Evolutionary conservation across 176 grass and related monocot genomes (phyloP).

Genomic region (Panicum miliaceum): DNA sequence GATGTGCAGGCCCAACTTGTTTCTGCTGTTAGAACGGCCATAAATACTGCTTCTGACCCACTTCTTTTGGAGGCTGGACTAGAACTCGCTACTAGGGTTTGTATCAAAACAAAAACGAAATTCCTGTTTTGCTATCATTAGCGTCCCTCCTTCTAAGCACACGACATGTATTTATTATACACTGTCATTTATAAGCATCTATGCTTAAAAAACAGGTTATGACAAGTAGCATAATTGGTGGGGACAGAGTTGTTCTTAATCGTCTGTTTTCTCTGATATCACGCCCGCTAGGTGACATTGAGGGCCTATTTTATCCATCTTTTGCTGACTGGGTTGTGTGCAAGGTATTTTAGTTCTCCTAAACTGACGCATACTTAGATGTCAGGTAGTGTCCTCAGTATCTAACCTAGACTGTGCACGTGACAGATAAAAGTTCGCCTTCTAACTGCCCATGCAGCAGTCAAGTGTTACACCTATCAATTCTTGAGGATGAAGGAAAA

Average conservation of each 20-base stretch:
- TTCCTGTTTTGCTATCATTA: constrained; percentile 8
- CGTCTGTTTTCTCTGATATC: constrained; percentile 90
- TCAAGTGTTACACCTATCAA: constrained; percentile 88
- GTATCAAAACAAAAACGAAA: constrained; percentile 2
- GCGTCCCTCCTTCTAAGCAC: neutral
- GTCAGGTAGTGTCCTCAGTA: constrained; percentile 25
- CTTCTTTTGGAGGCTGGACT: constrained; percentile 97
- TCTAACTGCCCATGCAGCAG: constrained; percentile 89
- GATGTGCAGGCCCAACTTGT: constrained; percentile 92
- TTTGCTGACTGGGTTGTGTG: constrained; percentile 99
- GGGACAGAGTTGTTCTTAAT: constrained; percentile 83
- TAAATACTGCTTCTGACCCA: constrained; percentile 75
- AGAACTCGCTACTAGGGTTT: constrained; percentile 85
- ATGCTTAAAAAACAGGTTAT: constrained; percentile 70
- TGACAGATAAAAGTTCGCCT: constrained; percentile 91
- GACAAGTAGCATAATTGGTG: constrained; percentile 86
- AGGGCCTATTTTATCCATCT: constrained; percentile 92
- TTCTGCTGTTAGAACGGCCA: constrained; percentile 90
- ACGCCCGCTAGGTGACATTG: constrained; percentile 78
- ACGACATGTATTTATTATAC: neutral
- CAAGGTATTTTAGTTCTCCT: constrained; percentile 69
- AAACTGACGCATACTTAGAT: constrained; percentile 31
- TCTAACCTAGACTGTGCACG: constrained; percentile 40
- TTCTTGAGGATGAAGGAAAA: constrained; percentile 76
- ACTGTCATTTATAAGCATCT: constrained; percentile 25